Evolutionary conservation across 179 eudicot species (phyloP).

Genomic region (Patellifolia procumbens): DNA sequence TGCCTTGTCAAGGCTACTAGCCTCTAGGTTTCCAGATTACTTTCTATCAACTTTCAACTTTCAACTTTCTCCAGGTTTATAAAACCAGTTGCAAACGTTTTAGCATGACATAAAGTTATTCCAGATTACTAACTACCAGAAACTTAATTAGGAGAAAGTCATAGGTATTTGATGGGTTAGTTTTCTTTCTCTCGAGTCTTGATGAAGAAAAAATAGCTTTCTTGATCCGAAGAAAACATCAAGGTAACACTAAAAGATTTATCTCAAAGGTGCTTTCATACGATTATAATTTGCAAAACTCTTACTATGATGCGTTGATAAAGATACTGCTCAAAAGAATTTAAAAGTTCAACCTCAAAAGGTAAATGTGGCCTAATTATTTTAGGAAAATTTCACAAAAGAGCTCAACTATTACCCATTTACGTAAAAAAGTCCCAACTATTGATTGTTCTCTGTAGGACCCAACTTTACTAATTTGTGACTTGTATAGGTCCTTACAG

Average conservation of each 20-base stretch:
- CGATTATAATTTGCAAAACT: neutral
- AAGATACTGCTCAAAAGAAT: too few relatives aligned
- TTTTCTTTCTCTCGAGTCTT: neutral
- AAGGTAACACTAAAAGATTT: neutral
- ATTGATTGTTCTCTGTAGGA: too few relatives aligned
- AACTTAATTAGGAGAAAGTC: neutral
- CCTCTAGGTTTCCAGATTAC: neutral
- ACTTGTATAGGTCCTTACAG: too few relatives aligned
- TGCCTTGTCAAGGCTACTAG: neutral
- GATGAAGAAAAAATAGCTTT: neutral
- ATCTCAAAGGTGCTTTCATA: neutral
- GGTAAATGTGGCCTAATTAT: too few relatives aligned
- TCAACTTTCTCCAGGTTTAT: neutral
- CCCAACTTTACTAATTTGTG: too few relatives aligned
- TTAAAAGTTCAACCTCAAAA: neutral
- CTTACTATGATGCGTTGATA: neutral
- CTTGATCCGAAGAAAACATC: slow-evolving; percentile 1
- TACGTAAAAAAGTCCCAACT: too few relatives aligned
- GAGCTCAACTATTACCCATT: too few relatives aligned
- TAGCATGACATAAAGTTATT: neutral
- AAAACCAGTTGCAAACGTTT: neutral
- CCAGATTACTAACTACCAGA: neutral
- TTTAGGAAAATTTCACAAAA: too few relatives aligned
- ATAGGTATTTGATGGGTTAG: neutral
- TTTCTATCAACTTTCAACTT: neutral